Evolutionary conservation across 140 eudicot species (phyloP).

Genomic region (Flaveria floridana): DNA sequence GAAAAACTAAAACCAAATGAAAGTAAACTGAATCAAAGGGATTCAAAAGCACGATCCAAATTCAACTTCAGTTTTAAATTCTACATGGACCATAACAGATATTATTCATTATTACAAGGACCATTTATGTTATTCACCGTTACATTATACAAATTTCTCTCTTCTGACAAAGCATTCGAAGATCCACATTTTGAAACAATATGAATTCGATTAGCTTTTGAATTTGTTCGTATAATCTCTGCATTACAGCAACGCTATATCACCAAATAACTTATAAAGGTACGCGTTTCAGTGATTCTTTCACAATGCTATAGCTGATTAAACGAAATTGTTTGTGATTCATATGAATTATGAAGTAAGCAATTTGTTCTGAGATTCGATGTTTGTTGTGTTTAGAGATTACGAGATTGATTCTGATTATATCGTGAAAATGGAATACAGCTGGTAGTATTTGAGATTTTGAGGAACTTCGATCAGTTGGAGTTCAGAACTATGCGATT

Average conservation of each 20-base stretch:
- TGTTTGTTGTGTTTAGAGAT: constrained; percentile 4
- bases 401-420: background rate
- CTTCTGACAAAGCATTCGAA: constrained; percentile 22
- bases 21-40: too few relatives aligned
- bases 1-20: too few relatives aligned
- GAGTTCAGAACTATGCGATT: constrained; percentile 24
- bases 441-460: constrained; percentile 22
- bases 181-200: constrained; percentile 32
- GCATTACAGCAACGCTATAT: constrained; percentile 9
- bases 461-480: constrained; percentile 30
- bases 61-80: background rate
- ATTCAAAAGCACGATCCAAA: too few relatives aligned
- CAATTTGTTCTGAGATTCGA: constrained; percentile 5
- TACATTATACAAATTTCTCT: constrained; percentile 23
- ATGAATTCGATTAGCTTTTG: constrained; percentile 21
- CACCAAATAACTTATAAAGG: constrained; percentile 16
- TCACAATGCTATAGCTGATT: background rate
- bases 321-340: constrained; percentile 5
- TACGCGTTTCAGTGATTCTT: background rate
- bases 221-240: constrained; percentile 19
- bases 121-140: constrained; percentile 18
- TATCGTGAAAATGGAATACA: background rate
- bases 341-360: background rate
- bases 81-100: background rate
- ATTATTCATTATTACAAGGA: background rate